A percentile compares a stretch with the other conserved stretches of the same genome.
Evolutionary conservation across 805 yeast species (phyloP).

Genomic region (Maudiozyma barnettii): DNA sequence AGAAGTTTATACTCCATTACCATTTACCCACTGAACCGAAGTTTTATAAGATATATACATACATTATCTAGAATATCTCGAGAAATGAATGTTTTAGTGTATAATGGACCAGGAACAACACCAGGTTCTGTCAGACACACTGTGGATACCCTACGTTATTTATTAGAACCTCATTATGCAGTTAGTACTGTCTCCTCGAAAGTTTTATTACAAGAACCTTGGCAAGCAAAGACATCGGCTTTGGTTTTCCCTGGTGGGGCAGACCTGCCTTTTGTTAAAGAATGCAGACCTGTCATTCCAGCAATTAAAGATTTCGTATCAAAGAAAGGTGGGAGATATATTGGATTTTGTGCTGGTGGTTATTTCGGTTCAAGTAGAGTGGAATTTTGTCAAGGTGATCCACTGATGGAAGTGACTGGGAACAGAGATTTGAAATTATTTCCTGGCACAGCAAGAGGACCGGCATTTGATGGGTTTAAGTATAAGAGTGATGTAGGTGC

Average conservation of each 20-base stretch:
- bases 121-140: conserved; percentile 80
- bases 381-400: conserved; percentile 76
- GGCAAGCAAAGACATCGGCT: conserved; percentile 72
- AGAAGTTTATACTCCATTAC: too few relatives aligned
- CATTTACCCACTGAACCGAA: too few relatives aligned
- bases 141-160: conserved; percentile 59
- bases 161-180: conserved; percentile 82
- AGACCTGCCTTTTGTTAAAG: conserved; percentile 73
- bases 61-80: too few relatives aligned
- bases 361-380: conserved; percentile 67
- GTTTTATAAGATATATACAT: too few relatives aligned
- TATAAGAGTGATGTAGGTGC: conserved; percentile 76
- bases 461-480: conserved; percentile 69
- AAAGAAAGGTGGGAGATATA: conserved; percentile 65
- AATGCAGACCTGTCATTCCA: conserved; percentile 64
- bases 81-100: conserved; percentile 64
- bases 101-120: conserved; percentile 73
- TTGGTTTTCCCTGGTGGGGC: conserved; percentile 96
- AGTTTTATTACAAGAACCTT: conserved; percentile 69
- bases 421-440: conserved; percentile 71
- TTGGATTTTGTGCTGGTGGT: conserved; percentile 95
- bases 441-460: conserved; percentile 78
- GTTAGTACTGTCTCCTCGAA: conserved; percentile 60
- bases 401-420: conserved; percentile 72
- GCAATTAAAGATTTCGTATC: conserved; percentile 52